Evolutionary conservation across 1,284 basidiomycete species (phyloP), one percentile per base, ranked within the genome.

Genomic region (Trichosporon sp.): DNA sequence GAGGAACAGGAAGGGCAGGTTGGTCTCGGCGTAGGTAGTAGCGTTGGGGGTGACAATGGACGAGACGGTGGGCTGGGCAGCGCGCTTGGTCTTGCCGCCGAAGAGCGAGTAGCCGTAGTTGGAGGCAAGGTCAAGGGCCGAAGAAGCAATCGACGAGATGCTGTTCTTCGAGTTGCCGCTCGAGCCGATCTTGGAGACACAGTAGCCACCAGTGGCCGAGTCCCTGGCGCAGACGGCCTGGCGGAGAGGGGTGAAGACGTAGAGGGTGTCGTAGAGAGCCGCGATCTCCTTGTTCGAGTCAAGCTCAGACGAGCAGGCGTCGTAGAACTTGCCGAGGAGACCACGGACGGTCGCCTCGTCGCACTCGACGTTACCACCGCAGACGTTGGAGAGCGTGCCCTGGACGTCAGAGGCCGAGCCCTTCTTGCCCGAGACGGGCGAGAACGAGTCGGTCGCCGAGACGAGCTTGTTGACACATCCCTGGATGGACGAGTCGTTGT

Each of bases 1-100:
- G 76, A 92, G 87, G 89, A 91, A 89, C 74, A 96, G 85, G 90
- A 93, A 95, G 51, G 88, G 85, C 65, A 95, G 82, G 85, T 91
- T 91, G 80, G 86, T 86, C 42, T 77, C 67, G 70, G 83, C 77
- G 86, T 88, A 93, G 18, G 89, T 89, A 12, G 87, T 87, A 47
- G 86, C 82, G 85, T 94, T 91, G 72, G 92, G 91, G 66, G 83
- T 80, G 75, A 85, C 76, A 68, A 84, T 80, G 62, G 83, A 80
- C 7, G 78, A 75, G 60, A 73, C 67, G 53, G 67, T 66, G 65
- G 73, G 62, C 69, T 71, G 29, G 53, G 72, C 63, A 23, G 67
- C 44, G 62, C 44, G 63, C 67, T 70, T 35, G 68, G 68, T 21
- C 47, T 56, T 32, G 70, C 65, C 60, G 68, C 72, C 42, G 71